Evolutionary conservation across 139 green algal species (phyloP), one percentile per base, ranked within the genome.

Genomic region (Chlorella sp.): DNA sequence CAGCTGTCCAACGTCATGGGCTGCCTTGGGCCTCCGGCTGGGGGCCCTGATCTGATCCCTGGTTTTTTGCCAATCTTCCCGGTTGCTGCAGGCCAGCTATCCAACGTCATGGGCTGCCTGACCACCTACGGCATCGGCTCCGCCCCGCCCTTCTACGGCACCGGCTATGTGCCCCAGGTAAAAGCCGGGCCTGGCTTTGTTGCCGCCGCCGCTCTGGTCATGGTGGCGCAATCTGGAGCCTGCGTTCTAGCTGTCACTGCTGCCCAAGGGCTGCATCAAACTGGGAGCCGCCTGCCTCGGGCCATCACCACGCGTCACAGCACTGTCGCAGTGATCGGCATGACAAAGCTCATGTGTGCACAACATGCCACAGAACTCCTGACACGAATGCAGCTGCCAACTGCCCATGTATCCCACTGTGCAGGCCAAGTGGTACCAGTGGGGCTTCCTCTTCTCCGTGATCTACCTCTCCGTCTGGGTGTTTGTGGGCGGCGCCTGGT

Each of bases 41-140:
- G n/a, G n/a, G n/a, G n/a, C n/a, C n/a, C n/a, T n/a, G n/a, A n/a
- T n/a, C n/a, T n/a, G n/a, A n/a, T n/a, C n/a, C n/a, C n/a, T n/a
- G n/a, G n/a, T n/a, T n/a, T n/a, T n/a, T n/a, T n/a, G n/a, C n/a
- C n/a, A n/a, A n/a, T n/a, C n/a, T n/a, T n/a, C n/a, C n/a, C n/a
- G n/a, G n/a, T n/a, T n/a, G n/a, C 70, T 77, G 83, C 83, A 81
- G 88, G 86, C 38, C 97, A 99, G 88, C 92, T 99, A 74, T 98
- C 93, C 89, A 99, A 99, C 91, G 90, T 99, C 32, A 99, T 99
- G 97, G 97, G 97, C 78, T 99, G 97, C 92, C 89, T 99, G 38
- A 99, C 97, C 80, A 98, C 97, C 48, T 99, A 99, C 88, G 97
- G 97, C 90, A 99, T 99, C 87, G 97, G 97, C 64, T 98, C 95